Conservation (phyloP, 1,284 basidiomycete genomes). For the Fomes fomentarius region DNA sequence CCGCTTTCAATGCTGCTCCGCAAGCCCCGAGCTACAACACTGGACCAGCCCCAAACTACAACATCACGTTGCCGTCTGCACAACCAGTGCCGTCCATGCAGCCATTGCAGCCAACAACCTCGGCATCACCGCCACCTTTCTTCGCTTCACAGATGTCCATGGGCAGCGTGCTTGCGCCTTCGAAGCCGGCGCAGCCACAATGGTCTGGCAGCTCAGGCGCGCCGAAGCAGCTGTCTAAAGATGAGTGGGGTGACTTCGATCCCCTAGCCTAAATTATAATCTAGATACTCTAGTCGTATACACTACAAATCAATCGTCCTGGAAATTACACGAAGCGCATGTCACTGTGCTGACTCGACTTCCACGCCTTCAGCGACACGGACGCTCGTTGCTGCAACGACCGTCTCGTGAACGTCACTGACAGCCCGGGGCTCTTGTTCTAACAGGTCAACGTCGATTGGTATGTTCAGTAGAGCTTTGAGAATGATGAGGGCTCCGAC, state of each 20-base stretch:
- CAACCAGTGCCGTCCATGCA: slow-evolving; percentile 19
- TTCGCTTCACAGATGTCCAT: slow-evolving; percentile 46
- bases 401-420: slow-evolving; percentile 42
- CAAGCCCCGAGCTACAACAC: slow-evolving; percentile 34
- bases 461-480: slow-evolving; percentile 58
- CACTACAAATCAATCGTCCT: slow-evolving; percentile 11
- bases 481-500: slow-evolving; percentile 73
- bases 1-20: slow-evolving; percentile 5
- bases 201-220: slow-evolving; percentile 39
- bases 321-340: no score
- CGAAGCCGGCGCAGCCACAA: slow-evolving; percentile 54
- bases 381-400: slow-evolving; percentile 58
- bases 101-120: slow-evolving; percentile 24
- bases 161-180: slow-evolving; percentile 59
- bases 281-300: slow-evolving; percentile 22
- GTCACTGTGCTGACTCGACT: slow-evolving; percentile 44
- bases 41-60: slow-evolving; percentile 33
- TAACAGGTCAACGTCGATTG: slow-evolving; percentile 51
- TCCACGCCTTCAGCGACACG: slow-evolving; percentile 49
- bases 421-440: slow-evolving; percentile 25
- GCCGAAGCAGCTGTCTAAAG: slow-evolving; percentile 54
- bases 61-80: slow-evolving; percentile 30
- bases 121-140: slow-evolving; percentile 36
- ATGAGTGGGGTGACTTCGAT: slow-evolving; percentile 82
- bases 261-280: slow-evolving; percentile 51